phyloP scores from a whole-genome alignment of 1,284 basidiomycete species.

The Bondarzewia mesenterica region DNA sequence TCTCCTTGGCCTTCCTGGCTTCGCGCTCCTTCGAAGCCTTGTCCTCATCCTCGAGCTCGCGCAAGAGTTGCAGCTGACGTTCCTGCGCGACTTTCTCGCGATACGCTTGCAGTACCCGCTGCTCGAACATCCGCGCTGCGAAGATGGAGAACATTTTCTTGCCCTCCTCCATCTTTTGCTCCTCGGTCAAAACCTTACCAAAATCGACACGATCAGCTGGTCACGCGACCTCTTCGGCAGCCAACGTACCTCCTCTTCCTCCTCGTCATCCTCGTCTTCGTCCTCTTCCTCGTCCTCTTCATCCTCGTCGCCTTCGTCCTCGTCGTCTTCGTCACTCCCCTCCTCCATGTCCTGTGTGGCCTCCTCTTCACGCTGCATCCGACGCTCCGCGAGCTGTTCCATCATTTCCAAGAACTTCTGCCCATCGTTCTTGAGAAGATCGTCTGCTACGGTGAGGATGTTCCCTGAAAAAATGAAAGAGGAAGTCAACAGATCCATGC shows the following conservation, averaged over 20 bases:
- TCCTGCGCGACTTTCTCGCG: constrained; percentile 38
- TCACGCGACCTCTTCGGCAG: background rate
- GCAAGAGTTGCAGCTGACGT: constrained; percentile 41
- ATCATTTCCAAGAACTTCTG: constrained; percentile 99
- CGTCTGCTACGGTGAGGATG: constrained; percentile 98
- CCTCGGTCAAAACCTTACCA: constrained; percentile 64
- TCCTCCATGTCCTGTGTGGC: constrained; percentile 68
- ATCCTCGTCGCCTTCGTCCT: constrained; percentile 27
- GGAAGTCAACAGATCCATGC: constrained; percentile 4
- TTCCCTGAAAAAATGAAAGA: constrained; percentile 48
- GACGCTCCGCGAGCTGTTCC: constrained; percentile 95
- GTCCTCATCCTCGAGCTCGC: constrained; percentile 54
- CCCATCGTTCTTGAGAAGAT: constrained; percentile 96
- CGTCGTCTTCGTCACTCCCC: constrained; percentile 29
- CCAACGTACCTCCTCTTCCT: background rate
- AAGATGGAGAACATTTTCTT: constrained; percentile 99
- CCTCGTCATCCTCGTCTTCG: constrained; percentile 21
- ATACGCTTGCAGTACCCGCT: constrained; percentile 75
- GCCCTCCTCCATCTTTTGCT: constrained; percentile 97
- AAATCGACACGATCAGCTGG: background rate
- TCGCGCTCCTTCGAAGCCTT: constrained; percentile 63
- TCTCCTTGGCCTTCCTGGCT: constrained; percentile 91
- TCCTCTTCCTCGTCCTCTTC: constrained; percentile 29
- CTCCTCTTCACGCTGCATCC: constrained; percentile 90
- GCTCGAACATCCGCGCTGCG: constrained; percentile 99